Conservation (phyloP, 495 filamentous ascomycete species). For the Geopyxis carbonaria region DNA sequence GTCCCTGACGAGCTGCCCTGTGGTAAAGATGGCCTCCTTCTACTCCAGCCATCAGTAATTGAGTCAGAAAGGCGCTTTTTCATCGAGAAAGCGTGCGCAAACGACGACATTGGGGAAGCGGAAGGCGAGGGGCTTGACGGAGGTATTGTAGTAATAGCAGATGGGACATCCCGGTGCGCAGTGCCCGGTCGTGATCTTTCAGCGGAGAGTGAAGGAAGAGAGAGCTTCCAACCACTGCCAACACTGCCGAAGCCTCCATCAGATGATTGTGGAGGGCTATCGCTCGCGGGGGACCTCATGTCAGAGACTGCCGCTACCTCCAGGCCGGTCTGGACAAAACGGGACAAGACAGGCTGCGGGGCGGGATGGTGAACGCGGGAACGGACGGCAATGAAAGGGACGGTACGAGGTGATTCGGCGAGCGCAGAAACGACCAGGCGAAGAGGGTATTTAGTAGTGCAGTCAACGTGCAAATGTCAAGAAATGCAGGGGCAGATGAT, state of each 20-base stretch:
- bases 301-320: too few relatives aligned
- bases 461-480: too few relatives aligned
- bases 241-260: neutral
- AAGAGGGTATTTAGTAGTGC: too few relatives aligned
- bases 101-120: constrained; percentile 3
- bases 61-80: constrained; percentile 25
- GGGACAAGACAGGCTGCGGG: too few relatives aligned
- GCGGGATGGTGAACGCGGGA: too few relatives aligned
- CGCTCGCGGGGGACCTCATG: constrained; percentile 4
- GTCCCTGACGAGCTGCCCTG: constrained; percentile 20
- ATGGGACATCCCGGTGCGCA: constrained; percentile 4
- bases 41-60: constrained; percentile 24
- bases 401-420: too few relatives aligned
- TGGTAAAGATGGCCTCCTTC: constrained; percentile 22
- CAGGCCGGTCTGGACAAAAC: too few relatives aligned
- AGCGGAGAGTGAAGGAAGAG: constrained; percentile 1
- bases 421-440: too few relatives aligned
- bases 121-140: constrained; percentile 3
- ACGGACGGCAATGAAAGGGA: too few relatives aligned
- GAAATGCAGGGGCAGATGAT: too few relatives aligned
- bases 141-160: constrained; percentile 2
- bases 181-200: neutral
- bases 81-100: constrained; percentile 16
- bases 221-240: constrained; percentile 5
- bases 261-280: neutral